These are phyloP conservation scores for Phytopythium montanum DNA, from an alignment of 352 stramenopile species.

Conservation along the genomic window DNA sequence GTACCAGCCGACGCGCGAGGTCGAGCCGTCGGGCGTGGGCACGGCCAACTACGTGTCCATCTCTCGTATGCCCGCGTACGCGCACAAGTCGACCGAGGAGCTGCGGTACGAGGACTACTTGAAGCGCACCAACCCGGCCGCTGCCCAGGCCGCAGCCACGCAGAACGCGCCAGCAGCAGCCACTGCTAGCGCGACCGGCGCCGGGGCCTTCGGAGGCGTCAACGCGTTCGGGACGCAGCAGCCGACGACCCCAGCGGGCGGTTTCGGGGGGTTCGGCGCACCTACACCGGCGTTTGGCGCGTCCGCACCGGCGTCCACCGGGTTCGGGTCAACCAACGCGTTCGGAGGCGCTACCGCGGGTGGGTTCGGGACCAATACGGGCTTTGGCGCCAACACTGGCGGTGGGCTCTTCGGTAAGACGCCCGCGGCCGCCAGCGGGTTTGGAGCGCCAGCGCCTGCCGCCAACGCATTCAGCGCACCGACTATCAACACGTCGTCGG, in stretches of 20 bases:
- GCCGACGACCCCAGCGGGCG: slow-evolving; percentile 11
- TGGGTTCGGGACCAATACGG: slow-evolving; percentile 10
- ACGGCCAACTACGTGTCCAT: slow-evolving; percentile 68
- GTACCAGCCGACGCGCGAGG: slow-evolving; percentile 64
- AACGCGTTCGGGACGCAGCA: slow-evolving; percentile 22
- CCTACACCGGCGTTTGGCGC: slow-evolving; percentile 34
- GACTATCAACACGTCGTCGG: slow-evolving; percentile 5
- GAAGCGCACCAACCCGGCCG: slow-evolving; percentile 63
- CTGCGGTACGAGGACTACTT: slow-evolving; percentile 77
- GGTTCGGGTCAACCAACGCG: slow-evolving; percentile 30
- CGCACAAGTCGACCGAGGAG: slow-evolving; percentile 75
- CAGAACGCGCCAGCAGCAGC: slow-evolving; percentile 36
- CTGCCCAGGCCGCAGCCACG: slow-evolving; percentile 34
- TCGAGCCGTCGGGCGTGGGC: slow-evolving; percentile 54
- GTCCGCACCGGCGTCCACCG: slow-evolving; percentile 16
- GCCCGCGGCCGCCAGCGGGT: background rate
- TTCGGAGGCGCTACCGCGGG: slow-evolving; percentile 14
- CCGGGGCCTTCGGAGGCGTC: slow-evolving; percentile 37
- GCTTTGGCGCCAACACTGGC: slow-evolving; percentile 20
- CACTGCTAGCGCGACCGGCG: slow-evolving; percentile 24
- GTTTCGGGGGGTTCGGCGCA: slow-evolving; percentile 23
- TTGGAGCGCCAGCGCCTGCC: slow-evolving; percentile 4
- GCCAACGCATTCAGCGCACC: slow-evolving; percentile 11
- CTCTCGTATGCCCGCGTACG: slow-evolving; percentile 61
- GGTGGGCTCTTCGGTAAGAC: slow-evolving; percentile 3